phyloP scores from a whole-genome alignment of 345 rosid genomes.

The Citrus hindsii region DNA sequence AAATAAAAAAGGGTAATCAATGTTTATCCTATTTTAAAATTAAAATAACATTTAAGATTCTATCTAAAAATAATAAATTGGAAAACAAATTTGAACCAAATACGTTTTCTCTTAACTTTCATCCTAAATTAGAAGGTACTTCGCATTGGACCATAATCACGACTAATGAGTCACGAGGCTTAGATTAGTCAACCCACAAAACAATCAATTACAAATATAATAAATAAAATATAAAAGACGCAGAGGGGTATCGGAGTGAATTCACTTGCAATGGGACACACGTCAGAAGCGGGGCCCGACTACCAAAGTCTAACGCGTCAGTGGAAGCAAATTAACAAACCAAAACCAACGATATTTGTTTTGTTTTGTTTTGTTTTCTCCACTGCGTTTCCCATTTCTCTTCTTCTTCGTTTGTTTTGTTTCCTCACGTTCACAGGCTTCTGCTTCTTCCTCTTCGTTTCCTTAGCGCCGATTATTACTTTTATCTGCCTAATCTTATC shows the following conservation, averaged over 20 bases:
- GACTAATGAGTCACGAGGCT: neutral
- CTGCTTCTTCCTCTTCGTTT: conserved; percentile 1
- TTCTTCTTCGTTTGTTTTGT: neutral
- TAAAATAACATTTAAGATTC: too few relatives aligned
- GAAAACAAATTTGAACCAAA: too few relatives aligned
- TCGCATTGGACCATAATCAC: neutral
- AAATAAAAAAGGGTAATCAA: too few relatives aligned
- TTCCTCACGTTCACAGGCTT: conserved; percentile 7
- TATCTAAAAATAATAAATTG: too few relatives aligned
- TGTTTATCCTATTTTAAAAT: too few relatives aligned
- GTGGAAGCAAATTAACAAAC: neutral
- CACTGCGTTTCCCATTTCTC: conserved; percentile 1
- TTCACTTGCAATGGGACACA: neutral
- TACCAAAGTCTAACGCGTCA: neutral
- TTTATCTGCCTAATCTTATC: neutral
- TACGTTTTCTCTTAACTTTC: too few relatives aligned
- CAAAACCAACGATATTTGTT: neutral
- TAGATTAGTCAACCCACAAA: neutral
- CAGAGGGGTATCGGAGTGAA: neutral
- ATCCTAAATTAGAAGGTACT: too few relatives aligned
- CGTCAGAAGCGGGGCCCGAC: neutral
- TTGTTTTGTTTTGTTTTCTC: neutral
- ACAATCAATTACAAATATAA: neutral
- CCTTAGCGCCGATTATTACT: neutral
- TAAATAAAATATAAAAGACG: neutral